Evolutionary conservation across 192 early-diverging fungal genomes (phyloP).

Genomic region (Umbelopsis sp.): DNA sequence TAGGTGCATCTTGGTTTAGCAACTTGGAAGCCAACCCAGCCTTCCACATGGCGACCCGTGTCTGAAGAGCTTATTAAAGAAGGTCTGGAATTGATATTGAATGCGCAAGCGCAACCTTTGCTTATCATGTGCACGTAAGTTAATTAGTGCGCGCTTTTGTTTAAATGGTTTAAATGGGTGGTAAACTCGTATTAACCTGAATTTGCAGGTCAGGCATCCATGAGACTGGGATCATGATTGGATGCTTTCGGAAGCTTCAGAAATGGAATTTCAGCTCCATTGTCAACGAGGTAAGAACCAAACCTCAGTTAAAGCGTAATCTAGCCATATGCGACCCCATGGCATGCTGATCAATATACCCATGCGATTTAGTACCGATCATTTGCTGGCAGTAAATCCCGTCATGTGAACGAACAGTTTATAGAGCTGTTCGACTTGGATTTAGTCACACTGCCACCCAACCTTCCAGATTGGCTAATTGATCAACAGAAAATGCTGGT

Average conservation of each 20-base stretch:
- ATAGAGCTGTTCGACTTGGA: slow-evolving; percentile 95
- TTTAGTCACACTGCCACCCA: slow-evolving; percentile 80
- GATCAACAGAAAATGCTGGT: slow-evolving; percentile 69
- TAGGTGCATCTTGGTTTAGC: slow-evolving; percentile 66
- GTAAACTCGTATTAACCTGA: background rate
- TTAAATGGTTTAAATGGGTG: background rate
- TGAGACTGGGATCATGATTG: slow-evolving; percentile 92
- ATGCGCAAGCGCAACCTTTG: slow-evolving; percentile 83
- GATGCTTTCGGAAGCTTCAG: slow-evolving; percentile 91
- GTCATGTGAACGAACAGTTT: slow-evolving; percentile 92
- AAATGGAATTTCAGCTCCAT: slow-evolving; percentile 98
- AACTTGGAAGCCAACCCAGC: slow-evolving; percentile 66
- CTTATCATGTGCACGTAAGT: slow-evolving; percentile 89
- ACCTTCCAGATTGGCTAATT: slow-evolving; percentile 82
- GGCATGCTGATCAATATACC: slow-evolving; percentile 3
- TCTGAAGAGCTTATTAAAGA: slow-evolving; percentile 97
- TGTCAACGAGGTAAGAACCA: slow-evolving; percentile 74
- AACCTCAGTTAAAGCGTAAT: background rate
- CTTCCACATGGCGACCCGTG: slow-evolving; percentile 82
- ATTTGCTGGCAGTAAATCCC: slow-evolving; percentile 85
- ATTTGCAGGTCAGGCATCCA: slow-evolving; percentile 78
- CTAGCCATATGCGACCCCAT: background rate
- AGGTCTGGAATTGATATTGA: slow-evolving; percentile 83
- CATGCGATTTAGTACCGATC: slow-evolving; percentile 70
- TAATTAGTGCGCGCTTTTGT: background rate